These are phyloP conservation scores for Cladosporium sp. DNA, from an alignment of 2,329 filamentous ascomycete species.

Conservation along the genomic window DNA sequence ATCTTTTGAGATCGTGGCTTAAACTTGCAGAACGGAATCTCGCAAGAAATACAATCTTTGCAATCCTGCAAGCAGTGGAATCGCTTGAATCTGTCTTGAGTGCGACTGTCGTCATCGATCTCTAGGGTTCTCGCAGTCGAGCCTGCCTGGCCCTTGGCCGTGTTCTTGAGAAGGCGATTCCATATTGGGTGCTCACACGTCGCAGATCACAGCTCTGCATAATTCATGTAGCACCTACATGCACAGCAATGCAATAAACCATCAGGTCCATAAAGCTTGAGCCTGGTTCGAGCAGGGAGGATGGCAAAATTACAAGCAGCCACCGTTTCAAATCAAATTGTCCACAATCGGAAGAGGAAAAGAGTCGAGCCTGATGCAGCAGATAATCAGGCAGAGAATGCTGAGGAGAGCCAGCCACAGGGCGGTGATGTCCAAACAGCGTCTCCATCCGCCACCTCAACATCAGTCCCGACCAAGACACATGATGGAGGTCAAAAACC, in stretches of 20 bases:
- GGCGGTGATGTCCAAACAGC: slow-evolving; percentile 17
- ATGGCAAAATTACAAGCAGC: slow-evolving; percentile 48
- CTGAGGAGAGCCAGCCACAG: not conserved
- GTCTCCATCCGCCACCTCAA: slow-evolving; percentile 22
- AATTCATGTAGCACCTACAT: not conserved
- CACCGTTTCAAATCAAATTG: slow-evolving; percentile 44
- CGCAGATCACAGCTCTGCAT: too few species aligned
- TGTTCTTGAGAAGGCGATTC: not conserved
- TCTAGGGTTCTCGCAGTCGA: too few species aligned
- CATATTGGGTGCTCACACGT: too few species aligned
- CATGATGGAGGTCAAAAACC: slow-evolving; percentile 55
- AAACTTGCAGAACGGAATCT: too few species aligned
- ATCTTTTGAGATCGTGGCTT: too few species aligned
- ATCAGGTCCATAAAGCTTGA: not conserved
- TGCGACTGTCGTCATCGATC: not conserved
- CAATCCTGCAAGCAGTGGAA: too few species aligned
- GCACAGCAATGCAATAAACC: not conserved
- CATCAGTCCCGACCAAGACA: slow-evolving; percentile 52
- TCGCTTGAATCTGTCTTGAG: too few species aligned
- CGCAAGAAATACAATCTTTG: too few species aligned
- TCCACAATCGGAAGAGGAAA: slow-evolving; percentile 43
- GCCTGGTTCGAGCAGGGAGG: not conserved
- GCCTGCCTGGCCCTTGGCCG: too few species aligned
- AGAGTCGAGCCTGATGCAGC: slow-evolving; percentile 18
- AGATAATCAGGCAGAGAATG: not conserved